Conservation (phyloP, 73 alveolate genomes). For the Paramecium bursaria region DNA sequence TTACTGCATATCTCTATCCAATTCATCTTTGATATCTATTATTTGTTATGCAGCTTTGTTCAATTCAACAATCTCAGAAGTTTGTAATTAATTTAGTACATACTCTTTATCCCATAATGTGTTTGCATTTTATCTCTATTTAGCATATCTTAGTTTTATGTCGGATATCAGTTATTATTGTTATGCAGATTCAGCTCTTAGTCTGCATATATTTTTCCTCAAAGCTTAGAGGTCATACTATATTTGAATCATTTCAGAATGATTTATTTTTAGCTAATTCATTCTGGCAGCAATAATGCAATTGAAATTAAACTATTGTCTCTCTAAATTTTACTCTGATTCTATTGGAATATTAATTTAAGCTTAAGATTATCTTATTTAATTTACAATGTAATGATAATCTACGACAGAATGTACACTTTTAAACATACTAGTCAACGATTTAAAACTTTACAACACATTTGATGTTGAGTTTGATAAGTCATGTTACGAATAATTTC, state of each 20-base stretch:
- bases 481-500: slow-evolving; percentile 43
- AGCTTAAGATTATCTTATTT: slow-evolving; percentile 53
- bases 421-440: slow-evolving; percentile 21
- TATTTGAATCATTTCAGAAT: slow-evolving; percentile 16
- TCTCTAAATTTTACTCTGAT: slow-evolving; percentile 33
- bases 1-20: background rate
- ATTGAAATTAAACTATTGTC: slow-evolving; percentile 43
- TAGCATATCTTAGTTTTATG: background rate
- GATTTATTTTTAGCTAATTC: background rate
- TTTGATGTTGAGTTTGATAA: slow-evolving; percentile 23
- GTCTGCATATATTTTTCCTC: slow-evolving; percentile 8
- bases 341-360: slow-evolving; percentile 9
- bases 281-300: slow-evolving; percentile 8
- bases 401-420: slow-evolving; percentile 30
- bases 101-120: slow-evolving; percentile 32
- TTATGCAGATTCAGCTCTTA: slow-evolving; percentile 1
- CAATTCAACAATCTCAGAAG: slow-evolving; percentile 12
- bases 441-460: slow-evolving; percentile 39
- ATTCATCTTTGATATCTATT: slow-evolving; percentile 3
- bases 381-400: slow-evolving; percentile 49
- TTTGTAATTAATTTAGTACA: background rate
- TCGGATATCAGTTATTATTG: background rate
- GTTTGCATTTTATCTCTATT: background rate
- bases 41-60: background rate
- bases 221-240: background rate